Percentiles rank a stretch among this genome's conserved stretches.
phyloP scores from a whole-genome alignment of 371 early-diverging fungal species.

The Capniomyces stellatus region DNA sequence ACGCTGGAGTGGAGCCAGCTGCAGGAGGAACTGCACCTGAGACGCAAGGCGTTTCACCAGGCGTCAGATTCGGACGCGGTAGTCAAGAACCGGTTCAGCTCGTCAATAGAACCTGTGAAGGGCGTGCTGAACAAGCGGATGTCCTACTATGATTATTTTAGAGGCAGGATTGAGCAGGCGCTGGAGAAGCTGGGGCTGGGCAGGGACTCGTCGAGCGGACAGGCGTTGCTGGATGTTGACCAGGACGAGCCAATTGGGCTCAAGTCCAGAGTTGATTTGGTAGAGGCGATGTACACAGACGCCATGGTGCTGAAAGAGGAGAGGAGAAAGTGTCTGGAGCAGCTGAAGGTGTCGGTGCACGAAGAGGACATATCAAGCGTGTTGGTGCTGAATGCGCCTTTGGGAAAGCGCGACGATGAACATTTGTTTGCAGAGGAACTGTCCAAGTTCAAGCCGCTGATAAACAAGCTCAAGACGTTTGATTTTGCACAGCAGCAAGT shows the following conservation, averaged over 20 bases:
- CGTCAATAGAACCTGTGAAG: conserved; percentile 36
- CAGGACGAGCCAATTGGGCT: conserved; percentile 27
- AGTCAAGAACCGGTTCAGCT: conserved; percentile 12
- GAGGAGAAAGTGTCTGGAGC: conserved; percentile 49
- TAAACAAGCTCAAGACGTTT: conserved; percentile 50
- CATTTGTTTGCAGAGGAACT: conserved; percentile 78
- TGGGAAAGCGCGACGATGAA: conserved; percentile 33
- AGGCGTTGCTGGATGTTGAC: conserved; percentile 43
- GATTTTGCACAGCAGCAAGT: conserved; percentile 56
- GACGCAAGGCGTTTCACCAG: conserved; percentile 44
- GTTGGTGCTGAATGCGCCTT: conserved; percentile 53
- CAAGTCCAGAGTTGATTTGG: conserved; percentile 32
- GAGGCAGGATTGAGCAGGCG: conserved; percentile 13
- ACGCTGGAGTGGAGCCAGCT: conserved; percentile 24
- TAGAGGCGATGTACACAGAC: conserved; percentile 52
- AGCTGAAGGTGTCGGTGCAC: conserved; percentile 59
- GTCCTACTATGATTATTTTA: conserved; percentile 33
- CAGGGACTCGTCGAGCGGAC: conserved; percentile 16
- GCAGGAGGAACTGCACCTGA: conserved; percentile 25
- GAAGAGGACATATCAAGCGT: conserved; percentile 77
- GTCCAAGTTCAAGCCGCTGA: conserved; percentile 67
- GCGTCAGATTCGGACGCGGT: conserved; percentile 38
- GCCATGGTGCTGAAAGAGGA: conserved; percentile 60
- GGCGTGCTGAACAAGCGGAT: conserved; percentile 34
- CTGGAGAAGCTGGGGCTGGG: conserved; percentile 8